Percentiles rank a stretch among this genome's conserved stretches.
These are phyloP conservation scores for Fusarium pseudonygamai DNA, from an alignment of 2,329 filamentous ascomycete species.

Conservation along the genomic window DNA sequence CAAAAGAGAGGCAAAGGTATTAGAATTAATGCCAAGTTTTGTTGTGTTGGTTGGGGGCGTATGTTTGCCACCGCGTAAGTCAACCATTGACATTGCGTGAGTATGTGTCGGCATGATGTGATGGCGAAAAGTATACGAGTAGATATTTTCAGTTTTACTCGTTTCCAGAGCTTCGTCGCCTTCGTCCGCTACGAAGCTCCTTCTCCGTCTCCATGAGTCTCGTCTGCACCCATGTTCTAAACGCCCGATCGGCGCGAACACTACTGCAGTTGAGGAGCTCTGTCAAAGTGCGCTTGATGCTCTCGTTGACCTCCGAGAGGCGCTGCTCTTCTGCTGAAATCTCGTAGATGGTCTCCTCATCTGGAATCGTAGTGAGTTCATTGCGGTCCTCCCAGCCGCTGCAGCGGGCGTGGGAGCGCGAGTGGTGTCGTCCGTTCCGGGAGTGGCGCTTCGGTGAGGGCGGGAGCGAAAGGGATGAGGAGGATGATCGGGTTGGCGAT, in stretches of 20 bases:
- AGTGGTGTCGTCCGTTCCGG: constrained; percentile 43
- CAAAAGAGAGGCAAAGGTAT: constrained; percentile 12
- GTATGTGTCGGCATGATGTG: constrained; percentile 17
- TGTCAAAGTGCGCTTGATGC: constrained; percentile 69
- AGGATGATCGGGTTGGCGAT: constrained; percentile 66
- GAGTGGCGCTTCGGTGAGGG: constrained; percentile 59
- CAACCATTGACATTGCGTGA: constrained; percentile 2
- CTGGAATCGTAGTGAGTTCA: constrained; percentile 54
- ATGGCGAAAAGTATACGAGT: neutral
- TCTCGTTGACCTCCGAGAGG: constrained; percentile 66
- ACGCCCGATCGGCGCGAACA: constrained; percentile 60
- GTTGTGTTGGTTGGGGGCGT: neutral
- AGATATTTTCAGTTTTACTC: constrained; percentile 26
- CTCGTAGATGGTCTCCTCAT: constrained; percentile 59
- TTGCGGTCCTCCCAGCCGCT: constrained; percentile 48
- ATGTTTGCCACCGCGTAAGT: constrained; percentile 23
- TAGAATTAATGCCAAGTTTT: constrained; percentile 33
- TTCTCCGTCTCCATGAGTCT: constrained; percentile 69
- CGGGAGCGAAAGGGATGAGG: constrained; percentile 58
- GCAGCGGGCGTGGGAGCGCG: constrained; percentile 44
- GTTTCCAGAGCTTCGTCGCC: constrained; percentile 55
- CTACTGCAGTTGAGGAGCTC: constrained; percentile 69
- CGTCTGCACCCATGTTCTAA: constrained; percentile 68
- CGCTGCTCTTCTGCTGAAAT: constrained; percentile 63
- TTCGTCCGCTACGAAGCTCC: constrained; percentile 63